phyloP scores from a whole-genome alignment of 192 early-diverging fungal genomes.

The Haplosporangium gracile region DNA sequence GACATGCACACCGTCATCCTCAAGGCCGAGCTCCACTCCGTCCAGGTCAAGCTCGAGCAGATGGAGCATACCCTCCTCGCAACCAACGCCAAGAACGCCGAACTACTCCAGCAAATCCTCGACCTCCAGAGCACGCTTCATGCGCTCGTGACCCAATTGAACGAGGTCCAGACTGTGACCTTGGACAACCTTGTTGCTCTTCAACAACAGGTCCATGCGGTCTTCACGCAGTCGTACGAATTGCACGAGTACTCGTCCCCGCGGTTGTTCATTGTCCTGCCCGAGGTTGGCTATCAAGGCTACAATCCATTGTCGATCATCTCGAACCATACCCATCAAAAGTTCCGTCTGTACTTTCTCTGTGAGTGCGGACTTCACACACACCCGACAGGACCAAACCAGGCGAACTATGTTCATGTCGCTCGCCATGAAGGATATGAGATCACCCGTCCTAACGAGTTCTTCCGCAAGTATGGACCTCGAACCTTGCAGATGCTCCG shows the following conservation, averaged over 20 bases:
- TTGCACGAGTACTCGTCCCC: constrained; percentile 49
- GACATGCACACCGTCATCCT: constrained; percentile 5
- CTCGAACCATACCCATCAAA: constrained; percentile 6
- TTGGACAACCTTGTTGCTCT: constrained; percentile 18
- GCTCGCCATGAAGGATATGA: constrained; percentile 50
- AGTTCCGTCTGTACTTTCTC: constrained; percentile 50
- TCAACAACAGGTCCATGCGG: constrained; percentile 14
- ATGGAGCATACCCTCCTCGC: background rate
- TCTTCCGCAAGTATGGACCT: constrained; percentile 47
- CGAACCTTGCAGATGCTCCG: constrained; percentile 24
- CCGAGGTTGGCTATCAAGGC: constrained; percentile 40
- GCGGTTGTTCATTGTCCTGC: constrained; percentile 49
- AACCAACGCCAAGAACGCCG: background rate
- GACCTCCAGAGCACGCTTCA: background rate
- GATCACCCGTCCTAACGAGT: constrained; percentile 42
- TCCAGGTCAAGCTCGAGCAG: background rate
- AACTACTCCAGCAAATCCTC: background rate
- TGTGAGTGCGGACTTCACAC: constrained; percentile 49
- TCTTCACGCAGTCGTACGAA: constrained; percentile 50
- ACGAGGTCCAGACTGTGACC: constrained; percentile 20
- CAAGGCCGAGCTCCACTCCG: constrained; percentile 8
- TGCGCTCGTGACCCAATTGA: background rate
- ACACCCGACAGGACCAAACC: constrained; percentile 25
- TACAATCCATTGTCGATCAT: constrained; percentile 26
- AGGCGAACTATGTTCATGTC: constrained; percentile 46